Conservation (phyloP, 768 basidiomycete genomes). For the Agrocybe praecox region DNA sequence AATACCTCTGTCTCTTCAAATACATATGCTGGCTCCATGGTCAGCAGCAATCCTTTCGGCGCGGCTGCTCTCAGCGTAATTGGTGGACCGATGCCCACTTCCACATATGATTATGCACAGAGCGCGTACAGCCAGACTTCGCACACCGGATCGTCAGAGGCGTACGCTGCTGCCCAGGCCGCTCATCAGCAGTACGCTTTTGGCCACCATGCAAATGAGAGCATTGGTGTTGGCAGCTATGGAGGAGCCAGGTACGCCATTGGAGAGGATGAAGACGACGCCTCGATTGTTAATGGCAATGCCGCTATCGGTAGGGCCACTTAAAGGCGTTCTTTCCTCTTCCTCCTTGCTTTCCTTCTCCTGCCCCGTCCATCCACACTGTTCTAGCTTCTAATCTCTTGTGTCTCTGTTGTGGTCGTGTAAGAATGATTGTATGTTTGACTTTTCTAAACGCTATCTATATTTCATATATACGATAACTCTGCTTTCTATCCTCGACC, state of each 20-base stretch:
- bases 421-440: not conserved
- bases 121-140: not conserved
- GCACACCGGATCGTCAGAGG: not conserved
- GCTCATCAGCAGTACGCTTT: conserved; percentile 12
- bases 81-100: not conserved
- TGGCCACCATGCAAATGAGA: conserved; percentile 21
- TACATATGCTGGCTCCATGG: not conserved
- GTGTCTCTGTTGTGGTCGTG: not conserved
- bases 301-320: not conserved
- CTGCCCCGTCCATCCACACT: not conserved
- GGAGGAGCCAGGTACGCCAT: conserved; percentile 32
- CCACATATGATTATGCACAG: not conserved
- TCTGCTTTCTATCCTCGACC: not conserved
- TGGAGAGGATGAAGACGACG: conserved; percentile 32
- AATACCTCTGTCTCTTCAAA: conserved; percentile 1
- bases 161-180: not conserved
- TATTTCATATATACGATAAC: not conserved
- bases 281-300: conserved; percentile 1
- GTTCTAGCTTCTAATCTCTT: not conserved
- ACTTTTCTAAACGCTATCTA: not conserved
- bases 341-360: not conserved
- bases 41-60: conserved; percentile 1
- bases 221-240: conserved; percentile 22
- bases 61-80: not conserved
- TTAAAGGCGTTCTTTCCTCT: not conserved